Evolutionary conservation across 805 yeast genomes (phyloP).

Genomic region (Nadsonia fulvescens): DNA sequence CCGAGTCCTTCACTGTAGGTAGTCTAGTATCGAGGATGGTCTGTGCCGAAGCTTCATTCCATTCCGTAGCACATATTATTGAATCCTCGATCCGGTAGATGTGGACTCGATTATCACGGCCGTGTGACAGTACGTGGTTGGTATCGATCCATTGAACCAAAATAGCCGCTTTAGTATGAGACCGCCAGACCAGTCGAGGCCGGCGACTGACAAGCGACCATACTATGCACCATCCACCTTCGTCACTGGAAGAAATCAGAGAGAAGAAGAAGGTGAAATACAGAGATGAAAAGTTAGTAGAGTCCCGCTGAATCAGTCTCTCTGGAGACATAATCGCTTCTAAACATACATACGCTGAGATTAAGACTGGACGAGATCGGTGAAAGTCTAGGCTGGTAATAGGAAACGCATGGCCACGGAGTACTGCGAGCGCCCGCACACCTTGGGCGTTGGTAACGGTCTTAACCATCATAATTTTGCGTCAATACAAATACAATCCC

Average conservation of each 20-base stretch:
- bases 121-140: conserved; percentile 36
- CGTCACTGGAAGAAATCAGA: conserved; percentile 45
- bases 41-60: not conserved
- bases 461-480: no score
- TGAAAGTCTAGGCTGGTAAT: conserved; percentile 17
- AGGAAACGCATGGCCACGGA: conserved; percentile 19
- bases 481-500: no score
- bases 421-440: conserved; percentile 6
- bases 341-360: no score
- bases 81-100: conserved; percentile 15
- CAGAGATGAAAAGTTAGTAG: no score
- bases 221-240: conserved; percentile 40
- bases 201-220: conserved; percentile 47
- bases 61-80: conserved; percentile 1
- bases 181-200: conserved; percentile 39
- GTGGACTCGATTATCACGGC: conserved; percentile 36
- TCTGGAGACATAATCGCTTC: no score
- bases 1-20: conserved; percentile 11
- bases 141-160: conserved; percentile 25
- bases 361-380: conserved; percentile 19
- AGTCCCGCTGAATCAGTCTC: no score
- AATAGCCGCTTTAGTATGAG: conserved; percentile 35
- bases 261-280: no score
- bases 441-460: no score
- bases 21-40: conserved; percentile 22